Base-by-base conservation (phyloP, 2,329 filamentous ascomycete genomes). In the Xylariales sp. region DNA sequence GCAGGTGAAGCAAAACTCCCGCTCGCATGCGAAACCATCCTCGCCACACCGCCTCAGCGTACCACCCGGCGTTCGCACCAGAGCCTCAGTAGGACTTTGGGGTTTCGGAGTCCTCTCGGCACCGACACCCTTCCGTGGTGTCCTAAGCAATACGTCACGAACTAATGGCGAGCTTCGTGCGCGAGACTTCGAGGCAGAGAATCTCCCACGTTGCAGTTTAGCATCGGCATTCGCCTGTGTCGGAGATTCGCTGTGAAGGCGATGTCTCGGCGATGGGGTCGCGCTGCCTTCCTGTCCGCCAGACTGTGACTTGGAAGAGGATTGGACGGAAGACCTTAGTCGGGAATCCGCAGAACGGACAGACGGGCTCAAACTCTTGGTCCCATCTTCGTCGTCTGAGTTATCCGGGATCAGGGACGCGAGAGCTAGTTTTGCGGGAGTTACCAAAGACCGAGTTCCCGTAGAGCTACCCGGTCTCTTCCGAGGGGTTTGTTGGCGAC, bases 1-100 rank as follows among this genome's bases (percentile, higher is more conserved):
- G 49, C 78, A 81, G 8, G 63, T 66, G 47, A 83, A 79, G 56
- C 78, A 82, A 57, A 81, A 81, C 43, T 76, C 69, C 38, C 72
- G 63, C 4, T 68, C 69, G 43, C 78, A 82, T 13, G 58, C 60
- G 51, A 73, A 81, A 11, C 72, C 77, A 45, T 69, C 66, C 45
- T 72, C 59, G 4, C 78, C 78, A 41, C 78, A 82, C 12, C 62
- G 62, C 36, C 71, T 61, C 46, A 65, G 47, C 12, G 68, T 67
- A 1, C 74, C 74, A 2, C 72, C 66, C 0, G 74, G 73, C 8
- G 73, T 76, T 46, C 61, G 61, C 5, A 66, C 49, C 21, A 60
- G 38, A 16, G 40, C 23, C 7, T 32, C 35, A 7, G 20, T 12
- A 11, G 35, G 35, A 18, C 27, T 6, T 7, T 10, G n/a, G 14